Base-by-base conservation (phyloP, 805 yeast genomes). In the Ogataea dorogensis region DNA sequence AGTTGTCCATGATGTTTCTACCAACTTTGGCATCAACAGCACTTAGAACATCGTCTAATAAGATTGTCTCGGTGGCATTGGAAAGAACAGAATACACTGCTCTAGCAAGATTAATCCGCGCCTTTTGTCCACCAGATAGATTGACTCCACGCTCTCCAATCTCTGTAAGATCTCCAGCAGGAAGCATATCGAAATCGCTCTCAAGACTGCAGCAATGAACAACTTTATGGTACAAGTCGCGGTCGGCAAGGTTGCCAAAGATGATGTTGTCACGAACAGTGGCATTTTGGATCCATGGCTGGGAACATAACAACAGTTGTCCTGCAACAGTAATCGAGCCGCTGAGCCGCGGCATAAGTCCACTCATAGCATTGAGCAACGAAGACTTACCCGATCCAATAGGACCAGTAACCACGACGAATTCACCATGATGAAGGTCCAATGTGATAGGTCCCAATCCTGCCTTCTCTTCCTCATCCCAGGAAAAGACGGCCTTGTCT, bases 91-190 rank as follows among this genome's bases (percentile, higher is more conserved):
- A 61, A 51, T 81, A 81, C 4, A 81, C 81, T 0, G 86, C 85
- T 50, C 88, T 70, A 0, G 87, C 87, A 27, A 81, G 60, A 10
- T 80, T 70, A 18, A 81, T 59, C 54, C 95, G 71, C 1, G 94
- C 91, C 65, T 85, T 86, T 58, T 86, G 95, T 33, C 95, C 95
- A 42, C 95, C 95, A 4, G 89, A 81, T 23, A 86, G 60, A 2
- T 88, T 84, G 33, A 86, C 79, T 47, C 95, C 95, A 53, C 86
- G 70, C 57, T 86, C 95, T 44, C 95, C 95, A 48, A 86, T 83
- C 57, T 82, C 86, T 1, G 94, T 84, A 33, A 55, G 50, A 53
- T 86, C 95, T 24, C 91, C 91, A 13, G 79, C 86, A 9, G 85
- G 85, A 19, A 86, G 61, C 25, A 75, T 66, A 4, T 73, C 74